Evolutionary conservation across 2,329 filamentous ascomycete genomes (phyloP), one percentile per base, ranked within the genome.

Genomic region (Fusarium sp.): DNA sequence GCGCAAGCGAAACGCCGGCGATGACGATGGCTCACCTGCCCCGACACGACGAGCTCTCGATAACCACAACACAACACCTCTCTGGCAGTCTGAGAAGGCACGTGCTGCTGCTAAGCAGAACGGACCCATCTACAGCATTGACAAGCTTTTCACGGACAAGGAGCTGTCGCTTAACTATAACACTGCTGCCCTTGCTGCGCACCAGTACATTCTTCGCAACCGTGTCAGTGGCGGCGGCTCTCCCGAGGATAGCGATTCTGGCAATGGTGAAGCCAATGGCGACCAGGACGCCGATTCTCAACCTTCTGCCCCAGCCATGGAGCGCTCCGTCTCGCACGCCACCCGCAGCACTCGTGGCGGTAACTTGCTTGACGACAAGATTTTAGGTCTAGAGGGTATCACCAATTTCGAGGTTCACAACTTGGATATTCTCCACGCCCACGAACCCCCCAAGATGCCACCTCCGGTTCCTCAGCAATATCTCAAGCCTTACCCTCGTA

Each of bases 91-190:
- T 55, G 90, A 91, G 73, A 87, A 88, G 76, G 82, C 89, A 57
- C 84, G 86, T 72, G 81, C 83, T 63, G 82, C 84, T 60, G 82
- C 87, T 62, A 87, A 88, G 77, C 86, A 89, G 75, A 86, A 88
- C 25, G 89, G 88, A 13, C 86, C 89, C 0, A 81, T 90, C 4
- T 91, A 91, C 78, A 91, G 88, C 77, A 88, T 92, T 65, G 90
- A 92, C 75, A 92, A 92, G 82, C 86, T 92, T 41, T 92, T 92
- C 55, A 92, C 90, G 0, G 90, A 92, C 74, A 92, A 91, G 80
- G 90, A 92, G 81, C 84, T 92, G 35, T 86, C 87, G 8, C 86
- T 92, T 83, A 89, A 88, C 33, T 91, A 91, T 78, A 91, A 91
- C 67, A 82, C 84, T 8, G 88, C 90, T 9, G 89, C 90, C 35